Base-by-base conservation (phyloP, 495 filamentous ascomycete genomes). In the Extremus antarcticus region DNA sequence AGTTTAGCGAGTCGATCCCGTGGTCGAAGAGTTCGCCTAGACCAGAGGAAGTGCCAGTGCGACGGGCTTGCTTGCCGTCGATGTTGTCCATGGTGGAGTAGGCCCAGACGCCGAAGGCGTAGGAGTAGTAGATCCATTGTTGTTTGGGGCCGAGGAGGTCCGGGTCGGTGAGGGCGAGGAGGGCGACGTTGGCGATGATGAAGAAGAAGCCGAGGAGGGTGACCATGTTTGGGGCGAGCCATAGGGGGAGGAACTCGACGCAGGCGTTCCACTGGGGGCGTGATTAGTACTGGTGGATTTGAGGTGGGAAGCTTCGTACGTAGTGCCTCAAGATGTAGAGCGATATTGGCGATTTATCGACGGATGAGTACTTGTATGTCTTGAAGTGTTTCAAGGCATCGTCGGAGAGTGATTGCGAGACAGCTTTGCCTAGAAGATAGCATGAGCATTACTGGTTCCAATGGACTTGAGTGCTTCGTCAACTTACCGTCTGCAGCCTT, bases 1-100 rank as follows among this genome's bases (percentile, higher is more conserved):
- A 97, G 71, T 98, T 98, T 58, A 97, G 71, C 38, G 89, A 95
- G 71, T 97, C 92, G 64, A 98, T 97, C 55, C 94, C 94, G 70
- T 98, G 92, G 68, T 98, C 92, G 74, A 98, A 98, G 19, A 98
- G 80, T 69, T 98, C 92, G 55, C 92, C 92, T 23, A 98, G 74
- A 11, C 87, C 87, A 64, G 89, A 95, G 40, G 92, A 97, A 15
- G 91, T 95, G 4, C 92, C 91, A 8, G 94, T 98, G 56, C 92
- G 78, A 53, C 92, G 76, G 23, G 92, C 92, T 73, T 98, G 92
- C 75, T 98, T 98, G 54, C 92, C 92, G 68, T 98, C 92, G 39
- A 98, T 83, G 66, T 98, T 98, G 73, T 98, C 92, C 81, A 98
- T 85, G 13, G 92, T 98, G 38, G 91, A 94, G 72, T 97, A 97